Evolutionary conservation across 441 rosid species (phyloP).

Genomic region (Erodium moschatum): DNA sequence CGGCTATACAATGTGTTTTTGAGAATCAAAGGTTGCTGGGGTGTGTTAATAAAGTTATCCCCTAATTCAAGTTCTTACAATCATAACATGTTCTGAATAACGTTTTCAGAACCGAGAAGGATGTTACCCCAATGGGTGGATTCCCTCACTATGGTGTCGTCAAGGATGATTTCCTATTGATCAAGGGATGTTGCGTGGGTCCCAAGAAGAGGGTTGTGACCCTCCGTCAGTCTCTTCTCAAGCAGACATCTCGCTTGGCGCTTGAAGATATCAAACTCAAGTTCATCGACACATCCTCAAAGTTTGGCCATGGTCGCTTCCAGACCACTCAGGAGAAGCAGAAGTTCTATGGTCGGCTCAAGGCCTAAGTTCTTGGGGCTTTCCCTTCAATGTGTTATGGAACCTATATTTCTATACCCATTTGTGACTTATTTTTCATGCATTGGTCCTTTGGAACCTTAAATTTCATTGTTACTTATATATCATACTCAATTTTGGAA

Average conservation of each 20-base stretch:
- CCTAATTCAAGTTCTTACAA: background rate
- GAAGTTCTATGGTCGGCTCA: slow-evolving; percentile 36
- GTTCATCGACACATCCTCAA: slow-evolving; percentile 45
- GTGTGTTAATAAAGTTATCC: too few species aligned
- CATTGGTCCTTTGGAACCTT: background rate
- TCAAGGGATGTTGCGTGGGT: slow-evolving; percentile 51
- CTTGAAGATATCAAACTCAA: slow-evolving; percentile 42
- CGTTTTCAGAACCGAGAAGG: slow-evolving; percentile 44
- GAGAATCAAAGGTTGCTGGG: too few species aligned
- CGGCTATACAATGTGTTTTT: too few species aligned
- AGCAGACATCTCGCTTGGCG: slow-evolving; percentile 47
- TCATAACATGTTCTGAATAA: background rate
- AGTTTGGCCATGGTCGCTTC: slow-evolving; percentile 42
- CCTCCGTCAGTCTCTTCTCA: slow-evolving; percentile 41
- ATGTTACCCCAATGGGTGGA: slow-evolving; percentile 51
- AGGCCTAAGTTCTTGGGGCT: slow-evolving; percentile 22
- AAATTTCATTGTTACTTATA: background rate
- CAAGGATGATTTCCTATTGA: slow-evolving; percentile 46
- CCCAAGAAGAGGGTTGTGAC: slow-evolving; percentile 61
- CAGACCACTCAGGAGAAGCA: slow-evolving; percentile 49
- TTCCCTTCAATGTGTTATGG: too few species aligned
- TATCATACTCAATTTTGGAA: background rate
- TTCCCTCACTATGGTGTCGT: slow-evolving; percentile 58
- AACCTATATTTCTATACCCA: too few species aligned
- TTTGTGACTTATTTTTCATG: too few species aligned